A percentile compares a stretch with the other conserved stretches of the same genome.
These are phyloP conservation scores for Phytophthora brassicae DNA, from an alignment of 352 stramenopile genomes.

Conservation along the genomic window DNA sequence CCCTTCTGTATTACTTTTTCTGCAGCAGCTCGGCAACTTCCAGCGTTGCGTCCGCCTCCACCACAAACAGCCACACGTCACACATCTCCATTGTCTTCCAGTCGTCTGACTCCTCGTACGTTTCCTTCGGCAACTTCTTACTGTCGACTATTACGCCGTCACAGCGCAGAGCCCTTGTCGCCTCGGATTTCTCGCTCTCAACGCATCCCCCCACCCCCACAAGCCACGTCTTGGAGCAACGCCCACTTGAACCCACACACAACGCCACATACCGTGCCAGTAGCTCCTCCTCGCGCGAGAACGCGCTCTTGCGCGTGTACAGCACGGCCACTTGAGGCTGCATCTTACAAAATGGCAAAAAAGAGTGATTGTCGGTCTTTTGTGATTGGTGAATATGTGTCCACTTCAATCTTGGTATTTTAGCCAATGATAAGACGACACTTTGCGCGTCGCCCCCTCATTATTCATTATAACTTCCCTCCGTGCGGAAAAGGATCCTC, in stretches of 20 bases:
- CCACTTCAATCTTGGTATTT: conserved; percentile 25
- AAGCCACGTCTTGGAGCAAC: conserved; percentile 52
- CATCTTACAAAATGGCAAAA: conserved; percentile 10
- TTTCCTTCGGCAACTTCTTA: conserved; percentile 14
- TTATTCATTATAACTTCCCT: conserved; percentile 6
- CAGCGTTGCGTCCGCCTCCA: conserved; percentile 50
- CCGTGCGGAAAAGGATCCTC: conserved; percentile 27
- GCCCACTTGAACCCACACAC: conserved; percentile 49
- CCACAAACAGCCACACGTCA: conserved; percentile 60
- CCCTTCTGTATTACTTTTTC: conserved; percentile 29
- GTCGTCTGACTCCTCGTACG: conserved; percentile 49
- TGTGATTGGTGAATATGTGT: conserved; percentile 1
- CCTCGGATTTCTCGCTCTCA: neutral
- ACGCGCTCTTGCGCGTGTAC: conserved; percentile 48
- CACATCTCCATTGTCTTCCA: conserved; percentile 46
- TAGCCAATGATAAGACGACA: conserved; percentile 20
- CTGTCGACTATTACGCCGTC: conserved; percentile 50
- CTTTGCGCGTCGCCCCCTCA: conserved; percentile 15
- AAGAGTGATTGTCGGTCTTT: conserved; percentile 4
- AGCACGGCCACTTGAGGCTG: conserved; percentile 52
- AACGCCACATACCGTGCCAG: conserved; percentile 67
- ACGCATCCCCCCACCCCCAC: conserved; percentile 12
- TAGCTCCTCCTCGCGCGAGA: conserved; percentile 58
- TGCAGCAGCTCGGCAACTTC: conserved; percentile 43
- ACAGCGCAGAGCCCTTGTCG: conserved; percentile 37